Conservation (phyloP, 78 protist genomes). For the Diacronema lutheri region DNA sequence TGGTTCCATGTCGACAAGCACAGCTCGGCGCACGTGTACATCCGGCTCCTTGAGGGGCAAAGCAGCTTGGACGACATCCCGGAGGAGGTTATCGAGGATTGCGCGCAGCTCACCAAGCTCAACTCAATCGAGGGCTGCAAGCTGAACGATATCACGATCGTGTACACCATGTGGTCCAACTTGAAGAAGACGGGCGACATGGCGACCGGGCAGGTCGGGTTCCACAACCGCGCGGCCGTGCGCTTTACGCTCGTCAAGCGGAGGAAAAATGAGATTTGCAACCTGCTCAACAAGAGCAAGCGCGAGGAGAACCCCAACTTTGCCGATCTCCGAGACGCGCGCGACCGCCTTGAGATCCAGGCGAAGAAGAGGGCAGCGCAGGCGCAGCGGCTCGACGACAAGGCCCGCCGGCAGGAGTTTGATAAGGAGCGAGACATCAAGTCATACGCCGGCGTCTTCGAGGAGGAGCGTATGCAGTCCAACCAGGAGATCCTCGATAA, state of each 20-base stretch:
- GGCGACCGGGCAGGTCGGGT: constrained; percentile 81
- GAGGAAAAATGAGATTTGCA: constrained; percentile 32
- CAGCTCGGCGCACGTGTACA: constrained; percentile 93
- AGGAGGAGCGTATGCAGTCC: too few relatives aligned
- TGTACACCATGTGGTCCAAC: constrained; percentile 92
- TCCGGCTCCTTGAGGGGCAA: constrained; percentile 68
- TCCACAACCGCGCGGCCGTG: neutral
- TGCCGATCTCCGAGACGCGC: too few relatives aligned
- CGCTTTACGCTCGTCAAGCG: neutral
- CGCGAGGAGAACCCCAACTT: constrained; percentile 16
- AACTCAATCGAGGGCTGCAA: constrained; percentile 86
- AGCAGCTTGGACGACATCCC: constrained; percentile 69
- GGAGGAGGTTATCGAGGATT: constrained; percentile 77
- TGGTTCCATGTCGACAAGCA: constrained; percentile 89
- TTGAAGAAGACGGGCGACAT: constrained; percentile 80
- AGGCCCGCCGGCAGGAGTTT: too few relatives aligned
- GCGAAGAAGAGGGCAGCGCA: too few relatives aligned
- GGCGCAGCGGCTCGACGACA: too few relatives aligned
- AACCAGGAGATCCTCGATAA: too few relatives aligned
- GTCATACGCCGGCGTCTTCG: too few relatives aligned
- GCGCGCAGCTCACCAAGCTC: constrained; percentile 84
- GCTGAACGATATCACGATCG: constrained; percentile 46
- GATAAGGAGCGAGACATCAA: too few relatives aligned
- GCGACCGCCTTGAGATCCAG: too few relatives aligned
- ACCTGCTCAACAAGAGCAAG: constrained; percentile 32